These are phyloP conservation scores for Nannizziopsis barbatae DNA, from an alignment of 2,329 filamentous ascomycete genomes.

Conservation along the genomic window DNA sequence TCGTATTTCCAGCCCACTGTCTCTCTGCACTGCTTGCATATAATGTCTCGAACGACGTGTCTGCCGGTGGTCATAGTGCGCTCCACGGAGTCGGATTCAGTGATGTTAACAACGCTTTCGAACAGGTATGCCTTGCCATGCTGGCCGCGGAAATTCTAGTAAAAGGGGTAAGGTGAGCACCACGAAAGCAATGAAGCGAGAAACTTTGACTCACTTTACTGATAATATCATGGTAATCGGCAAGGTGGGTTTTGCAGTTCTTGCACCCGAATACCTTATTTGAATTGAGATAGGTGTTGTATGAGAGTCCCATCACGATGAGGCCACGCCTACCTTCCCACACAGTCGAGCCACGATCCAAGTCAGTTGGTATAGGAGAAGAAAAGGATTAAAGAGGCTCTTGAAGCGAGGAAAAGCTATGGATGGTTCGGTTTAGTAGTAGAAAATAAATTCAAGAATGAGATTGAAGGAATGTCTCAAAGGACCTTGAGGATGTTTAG, in stretches of 20 bases:
- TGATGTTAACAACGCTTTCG: slow-evolving; percentile 84
- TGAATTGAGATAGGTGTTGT: slow-evolving; percentile 83
- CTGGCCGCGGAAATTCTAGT: slow-evolving; percentile 91
- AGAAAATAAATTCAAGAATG: not conserved
- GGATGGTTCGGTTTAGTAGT: slow-evolving; percentile 6
- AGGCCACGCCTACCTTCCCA: slow-evolving; percentile 9
- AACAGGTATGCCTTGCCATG: slow-evolving; percentile 98
- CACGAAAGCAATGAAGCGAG: not conserved
- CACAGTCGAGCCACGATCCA: not conserved
- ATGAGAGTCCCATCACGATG: slow-evolving; percentile 64
- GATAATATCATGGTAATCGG: slow-evolving; percentile 92
- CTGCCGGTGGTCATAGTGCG: slow-evolving; percentile 96
- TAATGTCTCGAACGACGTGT: slow-evolving; percentile 88
- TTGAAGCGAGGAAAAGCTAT: not conserved
- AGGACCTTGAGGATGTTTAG: not conserved
- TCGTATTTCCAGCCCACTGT: slow-evolving; percentile 98
- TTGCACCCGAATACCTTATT: slow-evolving; percentile 87
- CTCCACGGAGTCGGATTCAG: slow-evolving; percentile 68
- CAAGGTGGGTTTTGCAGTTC: slow-evolving; percentile 87
- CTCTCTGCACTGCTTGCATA: slow-evolving; percentile 80
- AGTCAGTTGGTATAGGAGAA: not conserved
- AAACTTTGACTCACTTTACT: slow-evolving; percentile 56
- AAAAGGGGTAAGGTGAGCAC: slow-evolving; percentile 1
- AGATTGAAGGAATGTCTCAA: not conserved
- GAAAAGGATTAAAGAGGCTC: not conserved